Conservation (phyloP, 306 rosid genomes). For the Pterocarpus santalinus region DNA sequence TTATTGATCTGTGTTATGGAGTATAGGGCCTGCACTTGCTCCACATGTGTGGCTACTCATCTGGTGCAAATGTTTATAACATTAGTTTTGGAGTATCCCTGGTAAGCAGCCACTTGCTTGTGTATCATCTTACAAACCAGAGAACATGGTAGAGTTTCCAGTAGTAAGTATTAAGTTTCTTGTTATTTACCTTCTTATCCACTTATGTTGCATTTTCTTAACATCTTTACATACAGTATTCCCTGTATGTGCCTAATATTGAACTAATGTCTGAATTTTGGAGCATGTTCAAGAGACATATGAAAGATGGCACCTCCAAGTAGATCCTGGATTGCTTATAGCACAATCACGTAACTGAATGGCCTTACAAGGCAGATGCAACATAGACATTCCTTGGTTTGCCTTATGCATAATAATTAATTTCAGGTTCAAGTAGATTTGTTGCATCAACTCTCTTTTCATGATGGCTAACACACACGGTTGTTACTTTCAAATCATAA, state of each 20-base stretch:
- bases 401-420: background rate
- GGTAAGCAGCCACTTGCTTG: conserved; percentile 40
- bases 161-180: background rate
- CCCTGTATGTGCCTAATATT: background rate
- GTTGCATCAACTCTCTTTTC: conserved; percentile 45
- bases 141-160: conserved; percentile 5
- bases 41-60: conserved; percentile 34
- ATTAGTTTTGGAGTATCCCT: conserved; percentile 28
- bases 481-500: conserved; percentile 43
- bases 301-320: conserved; percentile 4
- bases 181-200: background rate
- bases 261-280: conserved; percentile 4
- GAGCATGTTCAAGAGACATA: conserved; percentile 1
- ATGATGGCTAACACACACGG: conserved; percentile 20
- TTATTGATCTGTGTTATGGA: conserved; percentile 31
- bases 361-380: background rate
- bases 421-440: conserved; percentile 25
- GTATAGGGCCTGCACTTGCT: conserved; percentile 29
- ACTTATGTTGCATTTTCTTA: background rate
- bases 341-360: conserved; percentile 29
- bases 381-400: background rate
- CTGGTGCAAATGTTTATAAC: conserved; percentile 48
- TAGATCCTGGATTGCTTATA: background rate
- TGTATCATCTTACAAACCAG: conserved; percentile 26
- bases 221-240: background rate